These are phyloP conservation scores for Russula foetens DNA, from an alignment of 768 basidiomycete genomes.

Conservation along the genomic window DNA sequence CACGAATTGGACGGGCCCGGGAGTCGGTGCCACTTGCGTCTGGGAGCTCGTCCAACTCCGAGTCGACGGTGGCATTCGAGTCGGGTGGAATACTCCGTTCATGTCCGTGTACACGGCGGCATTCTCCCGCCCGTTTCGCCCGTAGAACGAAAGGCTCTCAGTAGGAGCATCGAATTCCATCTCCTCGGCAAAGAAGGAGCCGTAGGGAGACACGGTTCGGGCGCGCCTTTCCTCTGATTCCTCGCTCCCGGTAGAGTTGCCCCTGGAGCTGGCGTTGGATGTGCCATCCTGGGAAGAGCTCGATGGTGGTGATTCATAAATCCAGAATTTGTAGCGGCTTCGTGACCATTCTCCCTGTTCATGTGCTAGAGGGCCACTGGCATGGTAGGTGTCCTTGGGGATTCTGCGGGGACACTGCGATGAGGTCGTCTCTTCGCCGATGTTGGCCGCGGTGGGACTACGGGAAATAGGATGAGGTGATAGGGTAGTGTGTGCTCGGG, in stretches of 20 bases:
- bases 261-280: not conserved
- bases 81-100: not conserved
- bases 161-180: constrained; percentile 4
- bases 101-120: not conserved
- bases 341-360: not conserved
- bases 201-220: constrained; percentile 7
- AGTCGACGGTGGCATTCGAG: not conserved
- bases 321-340: not conserved
- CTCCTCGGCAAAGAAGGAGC: constrained; percentile 11
- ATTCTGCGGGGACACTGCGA: not conserved
- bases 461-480: not conserved
- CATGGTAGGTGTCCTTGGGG: not conserved
- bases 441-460: not conserved
- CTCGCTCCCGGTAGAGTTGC: not conserved
- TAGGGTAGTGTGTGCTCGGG: not conserved
- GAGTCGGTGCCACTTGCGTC: not conserved
- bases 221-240: not conserved
- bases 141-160: not conserved
- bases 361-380: not conserved
- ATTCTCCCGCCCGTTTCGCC: not conserved
- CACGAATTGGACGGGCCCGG: too few relatives aligned
- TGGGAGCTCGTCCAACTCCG: not conserved
- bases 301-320: not conserved
- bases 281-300: constrained; percentile 2
- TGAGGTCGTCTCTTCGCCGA: not conserved